phyloP scores from a whole-genome alignment of 352 stramenopile genomes.

The Phytophthora tentaculata region DNA sequence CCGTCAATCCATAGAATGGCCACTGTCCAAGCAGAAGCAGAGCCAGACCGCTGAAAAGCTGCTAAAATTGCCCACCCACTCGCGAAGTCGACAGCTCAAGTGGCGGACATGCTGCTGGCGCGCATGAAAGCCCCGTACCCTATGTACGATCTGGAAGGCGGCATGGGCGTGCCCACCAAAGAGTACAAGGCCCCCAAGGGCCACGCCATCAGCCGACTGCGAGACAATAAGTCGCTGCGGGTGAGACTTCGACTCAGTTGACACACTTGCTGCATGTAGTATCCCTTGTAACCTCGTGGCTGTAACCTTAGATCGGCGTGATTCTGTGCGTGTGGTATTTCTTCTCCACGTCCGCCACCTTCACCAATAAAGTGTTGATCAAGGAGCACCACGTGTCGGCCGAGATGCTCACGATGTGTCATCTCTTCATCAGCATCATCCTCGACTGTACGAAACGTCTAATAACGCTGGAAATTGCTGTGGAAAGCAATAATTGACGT shows the following conservation, averaged over 20 bases:
- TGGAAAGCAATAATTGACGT: not conserved
- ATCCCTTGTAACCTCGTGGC: not conserved
- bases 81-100: conserved; percentile 22
- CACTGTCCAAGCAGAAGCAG: not conserved
- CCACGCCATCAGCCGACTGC: conserved; percentile 22
- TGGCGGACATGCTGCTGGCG: conserved; percentile 22
- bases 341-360: conserved; percentile 81
- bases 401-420: conserved; percentile 87
- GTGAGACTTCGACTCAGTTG: conserved; percentile 8
- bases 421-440: conserved; percentile 82
- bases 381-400: conserved; percentile 88
- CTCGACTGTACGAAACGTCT: conserved; percentile 63
- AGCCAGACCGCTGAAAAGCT: conserved; percentile 18
- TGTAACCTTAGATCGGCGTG: conserved; percentile 33
- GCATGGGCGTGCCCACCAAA: conserved; percentile 22
- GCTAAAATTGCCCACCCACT: conserved; percentile 27
- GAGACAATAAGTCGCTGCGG: conserved; percentile 40
- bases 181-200: conserved; percentile 34
- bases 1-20: conserved; percentile 5
- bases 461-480: not conserved
- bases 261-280: not conserved
- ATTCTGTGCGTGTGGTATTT: conserved; percentile 75
- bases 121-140: conserved; percentile 38
- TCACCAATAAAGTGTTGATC: conserved; percentile 89
- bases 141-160: conserved; percentile 44